Evolutionary conservation across 2,329 filamentous ascomycete species (phyloP).

Genomic region (Cytospora schulzeri): DNA sequence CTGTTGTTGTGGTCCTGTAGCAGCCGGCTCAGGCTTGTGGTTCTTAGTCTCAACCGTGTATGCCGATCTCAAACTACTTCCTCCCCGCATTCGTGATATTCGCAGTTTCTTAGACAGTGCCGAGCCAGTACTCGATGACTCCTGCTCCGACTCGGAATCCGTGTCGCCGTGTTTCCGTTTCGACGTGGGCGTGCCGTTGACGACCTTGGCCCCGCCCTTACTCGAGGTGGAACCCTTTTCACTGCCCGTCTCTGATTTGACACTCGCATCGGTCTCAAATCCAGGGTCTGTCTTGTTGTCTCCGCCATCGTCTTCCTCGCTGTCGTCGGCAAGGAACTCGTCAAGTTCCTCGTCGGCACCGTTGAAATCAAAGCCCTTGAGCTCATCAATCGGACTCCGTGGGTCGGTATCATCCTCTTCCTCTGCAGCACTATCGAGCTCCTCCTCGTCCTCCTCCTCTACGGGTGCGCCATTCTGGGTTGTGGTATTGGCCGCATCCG

Average conservation of each 20-base stretch:
- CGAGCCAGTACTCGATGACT: conserved; percentile 36
- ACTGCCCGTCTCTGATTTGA: conserved; percentile 17
- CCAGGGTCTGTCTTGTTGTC: conserved; percentile 18
- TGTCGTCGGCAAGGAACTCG: conserved; percentile 64
- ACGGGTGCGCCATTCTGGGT: conserved; percentile 37
- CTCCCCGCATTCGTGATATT: conserved; percentile 47
- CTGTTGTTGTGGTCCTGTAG: not conserved
- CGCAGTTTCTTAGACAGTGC: conserved; percentile 55
- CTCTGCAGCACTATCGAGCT: conserved; percentile 43
- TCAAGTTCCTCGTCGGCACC: conserved; percentile 71
- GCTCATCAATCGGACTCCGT: conserved; percentile 57
- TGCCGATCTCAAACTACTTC: conserved; percentile 50
- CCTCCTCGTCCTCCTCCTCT: conserved; percentile 44
- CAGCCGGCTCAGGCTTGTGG: not conserved
- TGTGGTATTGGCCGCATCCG: conserved; percentile 31
- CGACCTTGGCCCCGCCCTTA: conserved; percentile 27
- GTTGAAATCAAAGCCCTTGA: conserved; percentile 63
- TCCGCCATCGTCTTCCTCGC: conserved; percentile 30
- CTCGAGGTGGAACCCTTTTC: conserved; percentile 28
- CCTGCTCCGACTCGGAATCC: conserved; percentile 30
- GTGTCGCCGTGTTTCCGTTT: conserved; percentile 37
- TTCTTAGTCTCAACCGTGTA: not conserved
- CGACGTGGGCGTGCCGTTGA: conserved; percentile 24
- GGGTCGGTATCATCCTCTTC: conserved; percentile 36
- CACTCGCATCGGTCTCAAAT: conserved; percentile 16